Percentiles rank a stretch among this genome's conserved stretches.
phyloP scores from a whole-genome alignment of 2,329 filamentous ascomycete genomes.

The Herpotrichia juniperi region DNA sequence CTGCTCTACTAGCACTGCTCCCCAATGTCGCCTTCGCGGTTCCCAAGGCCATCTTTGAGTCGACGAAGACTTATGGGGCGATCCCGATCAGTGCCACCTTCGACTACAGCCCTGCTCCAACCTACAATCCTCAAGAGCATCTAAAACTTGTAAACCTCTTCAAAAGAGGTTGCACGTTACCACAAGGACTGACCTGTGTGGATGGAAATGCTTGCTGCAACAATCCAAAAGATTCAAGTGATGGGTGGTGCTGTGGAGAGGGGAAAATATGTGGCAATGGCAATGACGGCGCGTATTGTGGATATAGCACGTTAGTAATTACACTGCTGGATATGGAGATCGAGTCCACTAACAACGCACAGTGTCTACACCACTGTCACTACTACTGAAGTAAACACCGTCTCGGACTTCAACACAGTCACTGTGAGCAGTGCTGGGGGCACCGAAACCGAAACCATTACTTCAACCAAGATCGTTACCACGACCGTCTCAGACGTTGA shows the following conservation, averaged over 20 bases:
- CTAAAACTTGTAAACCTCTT: neutral
- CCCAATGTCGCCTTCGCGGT: neutral
- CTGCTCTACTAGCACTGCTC: neutral
- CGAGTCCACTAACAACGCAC: neutral
- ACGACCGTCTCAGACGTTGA: neutral
- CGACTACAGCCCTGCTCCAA: neutral
- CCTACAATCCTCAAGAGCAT: slow-evolving; percentile 1
- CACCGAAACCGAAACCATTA: slow-evolving; percentile 1
- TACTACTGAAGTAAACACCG: neutral
- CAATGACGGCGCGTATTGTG: neutral
- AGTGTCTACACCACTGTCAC: neutral
- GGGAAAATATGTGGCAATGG: neutral
- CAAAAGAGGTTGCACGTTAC: slow-evolving; percentile 2
- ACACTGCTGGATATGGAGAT: neutral
- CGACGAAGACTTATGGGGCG: neutral
- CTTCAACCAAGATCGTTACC: slow-evolving; percentile 1
- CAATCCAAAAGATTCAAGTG: neutral
- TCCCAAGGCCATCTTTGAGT: neutral
- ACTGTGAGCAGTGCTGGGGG: neutral
- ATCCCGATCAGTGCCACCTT: neutral
- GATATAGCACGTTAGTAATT: neutral
- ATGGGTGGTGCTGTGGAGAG: neutral
- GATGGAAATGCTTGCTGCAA: neutral
- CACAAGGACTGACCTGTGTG: neutral
- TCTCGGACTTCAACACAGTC: neutral